Evolutionary conservation across 2,329 filamentous ascomycete species (phyloP), one percentile per base, ranked within the genome.

Genomic region (Paecilomyces fulvus): DNA sequence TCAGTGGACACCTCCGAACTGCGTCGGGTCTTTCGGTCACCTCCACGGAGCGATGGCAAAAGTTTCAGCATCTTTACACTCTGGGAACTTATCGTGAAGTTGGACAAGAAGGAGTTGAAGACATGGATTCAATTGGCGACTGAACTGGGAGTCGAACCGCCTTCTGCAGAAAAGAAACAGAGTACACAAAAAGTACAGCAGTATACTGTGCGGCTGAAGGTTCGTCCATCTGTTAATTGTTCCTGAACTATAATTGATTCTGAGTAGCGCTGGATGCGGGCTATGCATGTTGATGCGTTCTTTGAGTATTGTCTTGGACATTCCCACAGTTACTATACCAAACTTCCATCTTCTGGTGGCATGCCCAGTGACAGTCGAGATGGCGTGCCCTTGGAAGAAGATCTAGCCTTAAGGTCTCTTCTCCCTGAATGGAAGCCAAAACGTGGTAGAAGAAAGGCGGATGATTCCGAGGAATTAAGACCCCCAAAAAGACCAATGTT

Each of bases 161-260:
- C 91, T 1, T 87, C 90, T 58, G 79, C 85, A 23, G 84, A 88
- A 58, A 94, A 92, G 70, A 89, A 90, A 25, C 88, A 95, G 74
- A 95, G 90, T 70, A 86, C 88, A 1, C 92, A 96, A 69, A 96
- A 96, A 71, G 88, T 96, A 57, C 90, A 95, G 70, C 92, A 96
- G 70, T 96, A 96, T 77, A 90, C 90, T 49, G 92, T 96, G 51
- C 83, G 92, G 57, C 76, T 96, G 56, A 96, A 96, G 83, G 89
- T 92, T 73, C 66, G 74, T 67, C 49, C 14, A 17, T 43, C 37
- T 17, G 14, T 37, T 14, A 37, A 14, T 37, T 37, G 6, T n/a
- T 9, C n/a, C 14, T 17, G 37, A 43, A 9, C 5, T 17, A 43
- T 43, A 17, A 43, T n/a, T 43, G 5, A 43, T 43, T 17, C 9